A percentile compares a stretch with the other conserved stretches of the same genome.
Evolutionary conservation across 768 basidiomycete genomes (phyloP).

Genomic region (Lactifluus echinatus): DNA sequence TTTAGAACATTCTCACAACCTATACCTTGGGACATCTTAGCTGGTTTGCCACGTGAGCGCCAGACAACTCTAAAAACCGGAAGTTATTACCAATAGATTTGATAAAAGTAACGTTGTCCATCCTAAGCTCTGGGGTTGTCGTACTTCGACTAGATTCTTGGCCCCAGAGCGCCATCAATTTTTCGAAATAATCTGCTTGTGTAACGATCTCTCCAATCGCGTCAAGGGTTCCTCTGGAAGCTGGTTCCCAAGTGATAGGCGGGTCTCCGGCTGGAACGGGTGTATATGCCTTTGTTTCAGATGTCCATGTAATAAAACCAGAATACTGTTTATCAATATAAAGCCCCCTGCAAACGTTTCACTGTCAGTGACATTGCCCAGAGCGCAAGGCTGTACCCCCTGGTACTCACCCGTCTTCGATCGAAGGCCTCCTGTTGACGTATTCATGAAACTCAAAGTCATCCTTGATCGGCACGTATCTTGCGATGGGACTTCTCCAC

Average conservation of each 20-base stretch:
- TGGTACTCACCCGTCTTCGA: conserved; percentile 16
- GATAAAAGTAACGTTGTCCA: conserved; percentile 41
- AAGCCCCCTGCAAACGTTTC: conserved; percentile 26
- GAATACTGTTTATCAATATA: conserved; percentile 70
- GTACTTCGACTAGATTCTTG: conserved; percentile 66
- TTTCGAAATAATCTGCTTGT: conserved; percentile 50
- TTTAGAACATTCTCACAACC: conserved; percentile 44
- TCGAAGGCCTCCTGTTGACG: conserved; percentile 26
- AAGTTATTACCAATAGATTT: conserved; percentile 39
- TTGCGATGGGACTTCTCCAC: conserved; percentile 57
- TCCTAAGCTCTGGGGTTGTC: conserved; percentile 46
- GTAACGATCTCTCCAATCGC: conserved; percentile 41
- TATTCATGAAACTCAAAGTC: conserved; percentile 41
- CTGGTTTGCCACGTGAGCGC: conserved; percentile 31
- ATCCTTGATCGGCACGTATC: conserved; percentile 38
- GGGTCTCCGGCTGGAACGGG: conserved; percentile 31
- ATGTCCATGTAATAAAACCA: conserved; percentile 72
- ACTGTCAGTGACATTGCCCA: not conserved
- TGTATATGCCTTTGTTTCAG: conserved; percentile 53
- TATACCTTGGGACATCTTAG: conserved; percentile 53
- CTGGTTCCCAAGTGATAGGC: conserved; percentile 44
- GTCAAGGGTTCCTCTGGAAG: conserved; percentile 41
- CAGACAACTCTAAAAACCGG: conserved; percentile 4
- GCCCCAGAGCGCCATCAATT: conserved; percentile 58
- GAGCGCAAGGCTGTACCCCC: not conserved